Evolutionary conservation across 495 filamentous ascomycete species (phyloP).

Genomic region (Penicillium goetzii): DNA sequence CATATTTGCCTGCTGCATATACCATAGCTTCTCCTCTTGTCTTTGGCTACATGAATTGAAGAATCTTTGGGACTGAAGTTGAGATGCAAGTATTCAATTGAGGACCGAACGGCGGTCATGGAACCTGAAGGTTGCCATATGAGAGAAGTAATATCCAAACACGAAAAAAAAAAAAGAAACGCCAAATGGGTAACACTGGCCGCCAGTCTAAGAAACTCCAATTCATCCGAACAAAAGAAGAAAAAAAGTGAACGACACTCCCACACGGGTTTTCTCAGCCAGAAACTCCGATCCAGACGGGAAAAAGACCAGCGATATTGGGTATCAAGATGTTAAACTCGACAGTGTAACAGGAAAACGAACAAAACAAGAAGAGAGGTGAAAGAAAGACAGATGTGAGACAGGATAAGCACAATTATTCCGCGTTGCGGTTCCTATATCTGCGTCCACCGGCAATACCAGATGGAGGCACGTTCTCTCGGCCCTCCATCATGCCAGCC

Average conservation of each 20-base stretch:
- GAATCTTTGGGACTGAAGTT: not conserved
- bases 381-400: slow-evolving; percentile 5
- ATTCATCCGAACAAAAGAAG: slow-evolving; percentile 9
- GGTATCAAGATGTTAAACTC: slow-evolving; percentile 33
- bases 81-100: slow-evolving; percentile 10
- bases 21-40: not conserved
- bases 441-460: slow-evolving; percentile 33
- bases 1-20: slow-evolving; percentile 6
- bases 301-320: slow-evolving; percentile 28
- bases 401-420: slow-evolving; percentile 16
- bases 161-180: no score
- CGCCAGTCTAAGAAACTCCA: slow-evolving; percentile 13
- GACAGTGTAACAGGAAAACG: slow-evolving; percentile 17
- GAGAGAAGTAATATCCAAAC: not conserved
- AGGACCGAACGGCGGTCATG: not conserved
- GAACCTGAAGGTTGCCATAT: not conserved
- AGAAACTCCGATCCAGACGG: slow-evolving; percentile 27
- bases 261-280: slow-evolving; percentile 23
- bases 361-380: slow-evolving; percentile 8
- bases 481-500: slow-evolving; percentile 55
- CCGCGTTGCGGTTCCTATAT: slow-evolving; percentile 35
- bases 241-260: slow-evolving; percentile 18
- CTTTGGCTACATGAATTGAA: not conserved
- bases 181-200: slow-evolving; percentile 5
- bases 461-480: slow-evolving; percentile 61